A percentile compares a stretch with the other conserved stretches of the same genome.
Evolutionary conservation across 2,329 filamentous ascomycete genomes (phyloP).

Genomic region (Fusarium sp.): DNA sequence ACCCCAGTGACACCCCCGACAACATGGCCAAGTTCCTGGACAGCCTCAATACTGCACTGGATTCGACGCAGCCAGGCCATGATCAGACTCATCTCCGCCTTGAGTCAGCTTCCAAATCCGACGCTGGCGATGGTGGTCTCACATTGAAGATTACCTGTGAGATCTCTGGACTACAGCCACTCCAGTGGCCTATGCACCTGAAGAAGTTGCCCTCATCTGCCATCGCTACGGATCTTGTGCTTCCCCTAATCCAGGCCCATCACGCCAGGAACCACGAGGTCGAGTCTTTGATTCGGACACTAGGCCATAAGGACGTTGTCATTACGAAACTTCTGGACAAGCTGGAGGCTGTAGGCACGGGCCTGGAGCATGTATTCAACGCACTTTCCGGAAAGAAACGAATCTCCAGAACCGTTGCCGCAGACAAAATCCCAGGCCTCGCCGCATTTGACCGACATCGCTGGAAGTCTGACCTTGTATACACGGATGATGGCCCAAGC

Average conservation of each 20-base stretch:
- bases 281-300: constrained; percentile 53
- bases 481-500: constrained; percentile 38
- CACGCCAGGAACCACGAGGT: constrained; percentile 53
- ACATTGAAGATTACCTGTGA: constrained; percentile 66
- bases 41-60: constrained; percentile 67
- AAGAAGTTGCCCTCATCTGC: constrained; percentile 54
- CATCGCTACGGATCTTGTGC: constrained; percentile 60
- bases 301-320: constrained; percentile 63
- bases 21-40: constrained; percentile 76
- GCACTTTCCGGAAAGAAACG: constrained; percentile 60
- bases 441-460: constrained; percentile 56
- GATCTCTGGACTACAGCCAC: constrained; percentile 71
- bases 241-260: constrained; percentile 62
- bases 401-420: constrained; percentile 55
- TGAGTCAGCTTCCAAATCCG: constrained; percentile 45
- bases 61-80: constrained; percentile 57
- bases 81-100: constrained; percentile 58
- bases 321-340: constrained; percentile 64
- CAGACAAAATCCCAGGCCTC: constrained; percentile 62
- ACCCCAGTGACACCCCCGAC: constrained; percentile 74
- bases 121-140: constrained; percentile 54
- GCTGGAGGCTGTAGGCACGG: constrained; percentile 61
- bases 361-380: constrained; percentile 65
- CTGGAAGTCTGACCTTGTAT: constrained; percentile 50
- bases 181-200: constrained; percentile 74